Percentiles rank a stretch among this genome's conserved stretches.
Evolutionary conservation across 2,329 filamentous ascomycete species (phyloP).

Genomic region (Fusarium bactridioides): DNA sequence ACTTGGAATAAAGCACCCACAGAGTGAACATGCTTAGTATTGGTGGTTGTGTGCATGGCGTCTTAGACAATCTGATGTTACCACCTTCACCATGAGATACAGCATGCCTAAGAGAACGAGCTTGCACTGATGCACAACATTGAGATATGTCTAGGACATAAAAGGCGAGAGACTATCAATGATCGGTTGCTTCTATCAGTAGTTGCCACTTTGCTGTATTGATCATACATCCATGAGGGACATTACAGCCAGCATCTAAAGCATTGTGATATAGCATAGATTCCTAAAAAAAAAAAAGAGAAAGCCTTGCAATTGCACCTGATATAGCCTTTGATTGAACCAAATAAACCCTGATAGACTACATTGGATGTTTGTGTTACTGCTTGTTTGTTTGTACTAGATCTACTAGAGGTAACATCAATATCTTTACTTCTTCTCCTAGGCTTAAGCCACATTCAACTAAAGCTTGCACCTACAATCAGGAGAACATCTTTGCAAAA

Average conservation of each 20-base stretch:
- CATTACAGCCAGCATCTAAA: neutral
- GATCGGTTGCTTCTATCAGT: neutral
- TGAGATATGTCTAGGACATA: neutral
- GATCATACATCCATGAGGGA: too few relatives aligned
- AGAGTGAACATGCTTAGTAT: neutral
- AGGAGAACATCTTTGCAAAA: neutral
- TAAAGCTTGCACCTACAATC: neutral
- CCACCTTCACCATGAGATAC: neutral
- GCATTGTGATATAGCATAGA: neutral
- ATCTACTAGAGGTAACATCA: neutral
- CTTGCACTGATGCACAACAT: neutral
- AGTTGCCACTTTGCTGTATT: neutral
- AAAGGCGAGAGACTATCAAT: too few relatives aligned
- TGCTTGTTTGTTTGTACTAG: neutral
- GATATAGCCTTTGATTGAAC: neutral
- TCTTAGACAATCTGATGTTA: neutral
- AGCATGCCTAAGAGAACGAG: neutral
- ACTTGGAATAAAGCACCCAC: neutral
- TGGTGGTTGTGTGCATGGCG: neutral
- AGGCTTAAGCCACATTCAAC: neutral
- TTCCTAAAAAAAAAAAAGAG: too few relatives aligned
- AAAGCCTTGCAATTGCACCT: neutral
- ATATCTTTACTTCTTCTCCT: neutral
- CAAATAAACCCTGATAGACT: neutral
- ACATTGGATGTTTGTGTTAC: neutral